phyloP scores from a whole-genome alignment of 441 rosid genomes.

The Raphanus hybrid region DNA sequence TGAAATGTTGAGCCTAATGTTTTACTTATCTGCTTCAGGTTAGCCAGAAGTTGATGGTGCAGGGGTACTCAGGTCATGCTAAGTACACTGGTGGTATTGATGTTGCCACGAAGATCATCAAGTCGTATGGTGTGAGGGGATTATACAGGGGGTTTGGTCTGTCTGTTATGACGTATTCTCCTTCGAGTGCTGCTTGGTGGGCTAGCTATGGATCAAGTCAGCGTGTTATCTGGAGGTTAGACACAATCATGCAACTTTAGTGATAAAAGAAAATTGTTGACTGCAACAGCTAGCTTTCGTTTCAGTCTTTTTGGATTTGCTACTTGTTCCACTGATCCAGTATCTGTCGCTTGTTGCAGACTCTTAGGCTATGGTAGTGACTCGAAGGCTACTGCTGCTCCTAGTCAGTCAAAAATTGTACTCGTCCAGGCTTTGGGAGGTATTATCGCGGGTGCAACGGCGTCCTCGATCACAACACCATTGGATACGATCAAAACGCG shows the following conservation, averaged over 20 bases:
- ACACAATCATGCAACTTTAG: slow-evolving; percentile 11
- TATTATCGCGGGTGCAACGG: slow-evolving; percentile 87
- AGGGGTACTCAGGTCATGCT: slow-evolving; percentile 94
- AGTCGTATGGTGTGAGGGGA: slow-evolving; percentile 80
- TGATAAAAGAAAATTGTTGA: slow-evolving; percentile 8
- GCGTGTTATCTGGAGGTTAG: slow-evolving; percentile 92
- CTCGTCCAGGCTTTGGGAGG: slow-evolving; percentile 91
- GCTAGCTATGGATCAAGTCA: slow-evolving; percentile 97
- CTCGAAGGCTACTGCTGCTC: slow-evolving; percentile 47
- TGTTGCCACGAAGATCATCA: slow-evolving; percentile 78
- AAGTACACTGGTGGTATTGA: slow-evolving; percentile 85
- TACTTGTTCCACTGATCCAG: slow-evolving; percentile 1
- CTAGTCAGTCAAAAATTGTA: slow-evolving; percentile 60
- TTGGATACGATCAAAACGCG: slow-evolving; percentile 95
- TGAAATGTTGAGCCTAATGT: slow-evolving; percentile 1
- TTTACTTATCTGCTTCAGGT: slow-evolving; percentile 51
- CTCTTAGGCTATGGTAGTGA: slow-evolving; percentile 62
- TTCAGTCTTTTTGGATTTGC: slow-evolving; percentile 15
- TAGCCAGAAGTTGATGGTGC: slow-evolving; percentile 98
- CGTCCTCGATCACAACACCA: slow-evolving; percentile 89
- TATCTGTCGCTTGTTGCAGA: slow-evolving; percentile 49
- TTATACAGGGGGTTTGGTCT: slow-evolving; percentile 94
- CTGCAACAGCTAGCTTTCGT: slow-evolving; percentile 6
- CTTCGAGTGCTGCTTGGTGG: slow-evolving; percentile 99
- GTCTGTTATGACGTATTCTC: slow-evolving; percentile 90